A percentile compares a stretch with the other conserved stretches of the same genome.
These are phyloP conservation scores for carrot (Daucus carota) DNA, from an alignment of 129 eudicot species.

Conservation along the genomic window DH1_v3.0 NC_030385.2:7900001-7900500, in stretches of 20 bases:
- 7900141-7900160: not conserved
- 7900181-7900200: slow-evolving; percentile 51
- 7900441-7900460: no score
- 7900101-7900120: not conserved
- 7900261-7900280: not conserved
- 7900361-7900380: slow-evolving; percentile 1
- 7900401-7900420: no score
- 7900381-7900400: no score
- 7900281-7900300: slow-evolving; percentile 18
- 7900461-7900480: no score
- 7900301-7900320: not conserved
- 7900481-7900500: no score
- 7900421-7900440: no score
- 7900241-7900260: slow-evolving; percentile 2
- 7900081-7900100: not conserved
- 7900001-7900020: no score
- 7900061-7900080: not conserved
- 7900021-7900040: no score
- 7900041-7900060: not conserved
- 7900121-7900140: not conserved
- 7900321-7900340: not conserved
- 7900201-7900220: slow-evolving; percentile 26
- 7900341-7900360: not conserved
- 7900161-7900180: slow-evolving; percentile 34
- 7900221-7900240: not conserved